Base-by-base conservation (phyloP, 2,329 filamentous ascomycete genomes). In the Talaromyces sp. region DNA sequence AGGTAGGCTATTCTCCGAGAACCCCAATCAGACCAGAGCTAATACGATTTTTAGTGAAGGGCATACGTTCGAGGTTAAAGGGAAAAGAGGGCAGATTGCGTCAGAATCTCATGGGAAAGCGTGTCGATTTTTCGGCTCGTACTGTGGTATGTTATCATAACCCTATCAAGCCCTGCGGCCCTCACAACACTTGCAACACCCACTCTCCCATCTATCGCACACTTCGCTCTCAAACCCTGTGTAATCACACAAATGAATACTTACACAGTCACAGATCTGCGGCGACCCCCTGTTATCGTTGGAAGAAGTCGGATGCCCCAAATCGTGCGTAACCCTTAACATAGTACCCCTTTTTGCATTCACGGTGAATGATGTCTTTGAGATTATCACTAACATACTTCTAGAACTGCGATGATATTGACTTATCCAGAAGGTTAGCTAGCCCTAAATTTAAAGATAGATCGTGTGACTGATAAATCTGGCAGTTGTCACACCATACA, bases 31-130 rank as follows among this genome's bases (percentile, higher is more conserved):
- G 27, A 31, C 27, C 27, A 31, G 27, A 31, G 27, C 27, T 31
- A 31, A 31, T 6, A 31, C 27, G 27, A 31, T 6, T 31, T 6
- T 93, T 96, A 0, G 90, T 99, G 70, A 99, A 99, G 82, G 93
- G 95, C 17, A 96, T 99, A 70, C 91, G 96, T 72, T 93, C 93
- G 67, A 93, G 95, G 80, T 85, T 99, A 77, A 99, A 99, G 88
- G 96, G 96, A 68, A 99, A 99, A 81, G 95, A 99, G 77, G 95
- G 95, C 71, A 93, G 95, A 84, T 87, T 99, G 27, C 90, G 95
- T 82, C 95, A 96, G 76, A 99, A 99, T 80, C 84, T 99, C 84
- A 99, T 99, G 96, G 95, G 95, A 69, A 99, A 99, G 82, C 93
- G 93, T 87, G 95, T 99, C 67, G 95, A 99, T 77, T 99, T 99